Evolutionary conservation across 2,329 filamentous ascomycete genomes (phyloP), one percentile per base, ranked within the genome.

Genomic region (Alternaria sp.): DNA sequence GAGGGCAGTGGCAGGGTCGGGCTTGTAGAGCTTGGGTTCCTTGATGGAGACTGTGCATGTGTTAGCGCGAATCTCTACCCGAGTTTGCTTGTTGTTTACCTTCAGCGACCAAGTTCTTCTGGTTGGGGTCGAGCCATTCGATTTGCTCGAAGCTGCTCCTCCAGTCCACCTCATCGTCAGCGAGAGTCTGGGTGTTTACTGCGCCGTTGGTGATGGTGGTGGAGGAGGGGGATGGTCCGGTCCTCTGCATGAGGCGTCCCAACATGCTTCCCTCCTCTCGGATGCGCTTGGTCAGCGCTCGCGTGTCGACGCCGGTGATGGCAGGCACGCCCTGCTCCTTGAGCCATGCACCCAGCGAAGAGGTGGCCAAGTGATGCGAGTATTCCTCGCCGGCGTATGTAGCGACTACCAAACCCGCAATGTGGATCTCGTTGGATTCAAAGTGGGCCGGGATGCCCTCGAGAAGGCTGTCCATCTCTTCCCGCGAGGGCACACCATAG

Each of bases 201-300:
- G 74, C 65, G 46, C 80, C 79, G 70, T 84, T 83, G 69, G 79
- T 74, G 52, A 85, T 69, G 17, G 64, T 52, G 6, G 59, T 59
- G 3, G 72, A 67, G 45, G 51, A 52, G 59, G 61, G 77, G 70
- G 58, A 64, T 19, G 77, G 75, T 6, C 81, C 73, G 58, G 90
- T 92, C 81, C 93, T 88, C 61, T 94, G 87, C 68, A 96, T 86
- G 86, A 99, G 88, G 70, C 93, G 91, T 65, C 95, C 96, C 54
- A 98, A 89, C 93, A 98, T 97, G 85, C 93, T 97, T 77, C 96
- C 96, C 81, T 97, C 90, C 75, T 97, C 87, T 73, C 96, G 89
- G 72, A 99, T 97, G 78, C 90, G 91, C 87, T 98, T 97, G 55
- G 96, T 99, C 79, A 99, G 84, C 59, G 92, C 91, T 79, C 96